Evolutionary conservation across 768 basidiomycete genomes (phyloP).

Genomic region (Leccinum longicurvipes): DNA sequence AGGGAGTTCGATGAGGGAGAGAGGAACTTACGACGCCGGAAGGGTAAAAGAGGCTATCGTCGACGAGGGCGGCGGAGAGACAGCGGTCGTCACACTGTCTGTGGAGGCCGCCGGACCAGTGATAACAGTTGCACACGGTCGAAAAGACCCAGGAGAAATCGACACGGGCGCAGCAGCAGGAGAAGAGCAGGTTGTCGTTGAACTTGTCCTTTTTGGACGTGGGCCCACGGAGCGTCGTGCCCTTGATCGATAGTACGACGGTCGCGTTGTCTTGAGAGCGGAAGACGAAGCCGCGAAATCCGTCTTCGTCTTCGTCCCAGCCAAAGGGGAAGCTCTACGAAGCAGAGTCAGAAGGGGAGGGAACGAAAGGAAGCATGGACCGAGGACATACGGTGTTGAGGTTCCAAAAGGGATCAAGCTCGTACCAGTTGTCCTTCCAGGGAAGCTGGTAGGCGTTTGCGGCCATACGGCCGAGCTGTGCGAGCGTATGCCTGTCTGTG

Average conservation of each 20-base stretch:
- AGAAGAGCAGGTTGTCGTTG: conserved; percentile 87
- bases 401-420: conserved; percentile 75
- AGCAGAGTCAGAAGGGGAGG: not conserved
- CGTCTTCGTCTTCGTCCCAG: conserved; percentile 64
- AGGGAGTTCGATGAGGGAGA: not conserved
- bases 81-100: conserved; percentile 80
- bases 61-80: conserved; percentile 75
- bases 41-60: conserved; percentile 92
- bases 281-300: conserved; percentile 91
- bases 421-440: conserved; percentile 74
- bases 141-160: conserved; percentile 83
- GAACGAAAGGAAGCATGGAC: not conserved
- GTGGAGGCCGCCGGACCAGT: conserved; percentile 41
- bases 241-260: conserved; percentile 85
- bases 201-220: conserved; percentile 91
- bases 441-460: conserved; percentile 86
- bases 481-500: conserved; percentile 72
- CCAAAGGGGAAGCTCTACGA: conserved; percentile 75
- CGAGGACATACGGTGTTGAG: conserved; percentile 35
- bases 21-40: conserved; percentile 69
- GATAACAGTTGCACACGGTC: conserved; percentile 86
- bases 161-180: conserved; percentile 92
- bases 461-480: conserved; percentile 81
- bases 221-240: conserved; percentile 79
- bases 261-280: conserved; percentile 75